Evolutionary conservation across 2,329 filamentous ascomycete species (phyloP).

Genomic region (Phyllosticta citrichinensis): DNA sequence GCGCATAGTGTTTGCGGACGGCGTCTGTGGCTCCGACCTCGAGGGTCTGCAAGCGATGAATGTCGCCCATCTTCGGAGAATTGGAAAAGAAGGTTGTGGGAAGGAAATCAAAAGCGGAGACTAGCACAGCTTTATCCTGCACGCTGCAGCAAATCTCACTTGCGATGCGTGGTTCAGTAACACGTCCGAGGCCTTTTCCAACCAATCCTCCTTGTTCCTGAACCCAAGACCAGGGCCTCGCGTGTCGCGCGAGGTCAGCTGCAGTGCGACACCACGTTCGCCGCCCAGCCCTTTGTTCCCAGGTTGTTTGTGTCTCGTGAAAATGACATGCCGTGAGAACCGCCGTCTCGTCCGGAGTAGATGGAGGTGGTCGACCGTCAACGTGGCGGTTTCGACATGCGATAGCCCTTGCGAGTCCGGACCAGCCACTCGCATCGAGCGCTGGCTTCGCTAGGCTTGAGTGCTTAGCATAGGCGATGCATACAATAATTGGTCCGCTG

Average conservation of each 20-base stretch:
- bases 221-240: background rate
- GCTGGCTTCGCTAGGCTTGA: background rate
- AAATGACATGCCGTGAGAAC: background rate
- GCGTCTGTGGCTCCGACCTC: slow-evolving; percentile 47
- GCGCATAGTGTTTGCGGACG: slow-evolving; percentile 39
- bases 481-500: background rate
- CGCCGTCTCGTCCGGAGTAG: background rate
- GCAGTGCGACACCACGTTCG: background rate
- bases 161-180: background rate
- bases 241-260: background rate
- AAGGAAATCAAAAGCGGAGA: background rate
- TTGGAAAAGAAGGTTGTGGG: background rate
- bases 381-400: background rate
- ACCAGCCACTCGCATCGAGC: background rate
- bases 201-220: background rate
- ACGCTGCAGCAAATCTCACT: background rate
- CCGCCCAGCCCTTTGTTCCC: background rate
- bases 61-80: background rate
- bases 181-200: background rate
- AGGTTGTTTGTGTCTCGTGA: background rate
- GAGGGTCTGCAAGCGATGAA: slow-evolving; percentile 28
- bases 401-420: background rate
- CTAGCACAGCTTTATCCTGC: background rate
- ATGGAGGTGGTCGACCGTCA: background rate
- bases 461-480: background rate